These are phyloP conservation scores for Podospora australis DNA, from an alignment of 495 filamentous ascomycete species.

Conservation along the genomic window DNA sequence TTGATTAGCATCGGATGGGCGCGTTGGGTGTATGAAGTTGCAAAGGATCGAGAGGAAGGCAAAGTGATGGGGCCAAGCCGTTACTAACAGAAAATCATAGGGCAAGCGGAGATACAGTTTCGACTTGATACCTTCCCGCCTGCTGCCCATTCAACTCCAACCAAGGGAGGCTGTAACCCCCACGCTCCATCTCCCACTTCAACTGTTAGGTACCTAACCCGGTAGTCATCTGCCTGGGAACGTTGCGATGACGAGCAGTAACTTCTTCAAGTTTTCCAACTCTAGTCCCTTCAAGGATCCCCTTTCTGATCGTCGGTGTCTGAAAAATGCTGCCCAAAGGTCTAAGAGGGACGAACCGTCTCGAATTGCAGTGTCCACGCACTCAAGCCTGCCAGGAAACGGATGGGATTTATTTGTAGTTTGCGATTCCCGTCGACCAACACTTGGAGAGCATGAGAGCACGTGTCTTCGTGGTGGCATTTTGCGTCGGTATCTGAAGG, in stretches of 20 bases:
- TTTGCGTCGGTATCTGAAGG: background rate
- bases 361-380: background rate
- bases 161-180: background rate
- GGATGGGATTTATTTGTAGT: background rate
- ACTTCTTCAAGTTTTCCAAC: background rate
- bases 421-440: too few relatives aligned
- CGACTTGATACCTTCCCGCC: too few relatives aligned
- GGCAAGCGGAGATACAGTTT: too few relatives aligned
- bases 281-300: too few relatives aligned
- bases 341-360: background rate
- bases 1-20: too few relatives aligned
- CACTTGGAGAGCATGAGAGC: background rate
- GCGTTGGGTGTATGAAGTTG: too few relatives aligned
- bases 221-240: background rate
- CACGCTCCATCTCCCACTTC: background rate
- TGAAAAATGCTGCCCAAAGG: background rate
- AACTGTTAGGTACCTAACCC: too few relatives aligned
- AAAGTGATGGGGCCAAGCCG: too few relatives aligned
- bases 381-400: background rate
- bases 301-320: background rate
- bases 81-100: too few relatives aligned
- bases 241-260: background rate
- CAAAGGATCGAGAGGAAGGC: too few relatives aligned
- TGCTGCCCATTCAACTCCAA: too few relatives aligned
- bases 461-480: background rate